Percentiles rank a stretch among this genome's conserved stretches.
Conservation (phyloP, 2,329 filamentous ascomycete species). For the Beauveria sp. region DNA sequence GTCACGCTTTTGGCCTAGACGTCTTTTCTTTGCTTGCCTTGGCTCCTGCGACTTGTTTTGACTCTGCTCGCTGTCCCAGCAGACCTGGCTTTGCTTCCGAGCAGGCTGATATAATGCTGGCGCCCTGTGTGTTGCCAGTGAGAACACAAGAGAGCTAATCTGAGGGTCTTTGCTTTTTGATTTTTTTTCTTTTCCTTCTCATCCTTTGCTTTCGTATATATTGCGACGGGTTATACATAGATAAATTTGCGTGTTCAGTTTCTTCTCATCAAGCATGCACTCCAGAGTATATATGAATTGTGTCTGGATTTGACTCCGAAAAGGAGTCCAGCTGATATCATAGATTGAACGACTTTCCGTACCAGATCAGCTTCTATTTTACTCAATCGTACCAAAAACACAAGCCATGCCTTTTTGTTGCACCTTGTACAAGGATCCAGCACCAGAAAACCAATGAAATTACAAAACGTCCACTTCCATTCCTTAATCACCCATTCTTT, state of each 20-base stretch:
- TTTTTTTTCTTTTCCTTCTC: neutral
- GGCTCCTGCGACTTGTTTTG: constrained; percentile 11
- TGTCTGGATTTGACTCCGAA: neutral
- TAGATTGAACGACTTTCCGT: neutral
- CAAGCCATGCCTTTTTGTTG: neutral
- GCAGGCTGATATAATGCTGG: neutral
- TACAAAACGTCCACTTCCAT: constrained; percentile 12
- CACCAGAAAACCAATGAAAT: neutral
- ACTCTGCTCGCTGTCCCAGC: constrained; percentile 7
- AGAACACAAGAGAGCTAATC: constrained; percentile 52
- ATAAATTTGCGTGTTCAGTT: neutral
- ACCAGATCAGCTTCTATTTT: neutral
- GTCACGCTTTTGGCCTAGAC: neutral
- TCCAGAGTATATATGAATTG: neutral
- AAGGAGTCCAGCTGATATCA: neutral
- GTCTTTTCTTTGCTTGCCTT: neutral
- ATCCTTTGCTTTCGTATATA: neutral
- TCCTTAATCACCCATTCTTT: neutral
- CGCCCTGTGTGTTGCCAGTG: constrained; percentile 36
- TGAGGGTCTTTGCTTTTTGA: constrained; percentile 32
- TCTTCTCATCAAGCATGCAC: neutral
- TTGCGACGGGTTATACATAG: neutral
- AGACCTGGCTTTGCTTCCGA: neutral
- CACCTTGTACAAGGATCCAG: neutral
- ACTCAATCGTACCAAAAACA: constrained; percentile 2